Evolutionary conservation across 164 flowering plant species (phyloP), one percentile per base, ranked within the genome.

Genomic region (Chimonanthus praecox): DNA sequence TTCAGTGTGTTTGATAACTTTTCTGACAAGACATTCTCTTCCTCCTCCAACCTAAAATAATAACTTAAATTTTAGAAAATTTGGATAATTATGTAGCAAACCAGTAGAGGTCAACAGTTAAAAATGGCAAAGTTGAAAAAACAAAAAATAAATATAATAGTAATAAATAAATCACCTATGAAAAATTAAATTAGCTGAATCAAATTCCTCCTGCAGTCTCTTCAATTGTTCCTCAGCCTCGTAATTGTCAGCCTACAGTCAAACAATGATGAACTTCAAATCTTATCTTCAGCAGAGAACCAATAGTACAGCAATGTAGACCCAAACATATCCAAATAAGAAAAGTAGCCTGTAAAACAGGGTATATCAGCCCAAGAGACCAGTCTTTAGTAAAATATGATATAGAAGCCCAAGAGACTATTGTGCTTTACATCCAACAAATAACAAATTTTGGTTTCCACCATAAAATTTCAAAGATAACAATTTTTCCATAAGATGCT

Each of bases 161-260:
- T 33, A 33, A 33, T 49, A 11, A 3, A 69, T 64, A 61, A 64
- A 49, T 6, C 48, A 94, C 98, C 93, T 85, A 75, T 80, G 68
- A 73, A 82, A 74, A 67, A 16, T 71, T 20, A 72, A 63, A 72
- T 83, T 75, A 54, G 86, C 90, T n/a, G 75, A 74, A 77, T 88
- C 87, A 77, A 91, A 69, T 68, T 86, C 87, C 67, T 78, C 70
- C 72, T 85, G 82, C 64, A 92, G 87, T 71, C 67, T 80, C 76
- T 77, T 87, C 47, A 89, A 74, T 49, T 72, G 81, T 75, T 82
- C 91, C 79, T 88, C 88, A 71, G 85, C 81, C 79, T 88, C 89
- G 68, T 71, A 80, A 80, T 89, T 90, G 81, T 91, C 94, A 73
- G 90, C 92, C 98, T 94, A 76, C 62, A 48, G 63, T 16, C 49